Base-by-base conservation (phyloP, 495 filamentous ascomycete species). In the Pyrenopolyporus hunteri region DNA sequence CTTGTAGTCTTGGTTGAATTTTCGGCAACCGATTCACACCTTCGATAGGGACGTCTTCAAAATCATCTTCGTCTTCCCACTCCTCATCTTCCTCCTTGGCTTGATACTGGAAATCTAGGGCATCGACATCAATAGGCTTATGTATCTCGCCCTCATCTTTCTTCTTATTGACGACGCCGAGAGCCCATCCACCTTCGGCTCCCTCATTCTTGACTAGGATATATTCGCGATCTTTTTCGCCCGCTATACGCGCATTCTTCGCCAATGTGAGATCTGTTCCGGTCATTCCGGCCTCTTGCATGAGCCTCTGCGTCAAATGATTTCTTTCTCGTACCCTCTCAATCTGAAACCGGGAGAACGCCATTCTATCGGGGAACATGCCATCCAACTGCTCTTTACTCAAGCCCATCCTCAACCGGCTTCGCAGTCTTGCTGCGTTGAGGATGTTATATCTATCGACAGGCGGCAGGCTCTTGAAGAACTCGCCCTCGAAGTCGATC, bases 281-380 rank as follows among this genome's bases (percentile, higher is more conserved):
- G 29, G 88, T 86, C 89, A 95, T 96, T 13, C 92, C 92, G 66
- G 93, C 90, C 22, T 98, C 82, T 63, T 94, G 87, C 94, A 98
- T 98, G 36, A 98, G 74, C 36, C 93, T 83, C 72, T 97, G 94
- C 0, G 94, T 98, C n/a, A 98, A 78, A 53, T 96, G 87, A 70
- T 98, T 98, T 32, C 94, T 82, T 71, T 97, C 92, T 62, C 78
- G 82, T 13, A 98, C 95, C 28, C 94, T 80, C 64, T 97, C 95
- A 52, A 98, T 96, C 76, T 98, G 94, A 70, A 98, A 98, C 44
- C 80, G 87, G 0, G 91, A 96, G 63, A 98, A 98, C 3, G 88
- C 94, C 91, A 98, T 96, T n/a, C 94, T 85, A 69, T 98, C 87
- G 0, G 94, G 95, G 64, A 98, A 98, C 94, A 97, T 98, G 22